phyloP scores from a whole-genome alignment of 257 asterid species.

The Penstemon eatonii region DNA sequence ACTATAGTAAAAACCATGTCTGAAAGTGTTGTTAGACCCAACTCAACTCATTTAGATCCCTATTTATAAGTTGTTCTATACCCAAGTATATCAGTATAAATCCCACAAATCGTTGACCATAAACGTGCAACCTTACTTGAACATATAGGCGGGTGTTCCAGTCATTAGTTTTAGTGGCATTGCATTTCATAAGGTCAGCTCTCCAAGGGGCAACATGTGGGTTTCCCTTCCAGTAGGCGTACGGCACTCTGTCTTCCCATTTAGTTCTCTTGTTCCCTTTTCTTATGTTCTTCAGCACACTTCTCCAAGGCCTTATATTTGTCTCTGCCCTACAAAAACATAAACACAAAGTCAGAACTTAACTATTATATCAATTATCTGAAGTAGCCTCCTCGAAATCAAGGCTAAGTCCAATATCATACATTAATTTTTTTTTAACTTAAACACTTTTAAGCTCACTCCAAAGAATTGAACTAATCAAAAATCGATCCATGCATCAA shows the following conservation, averaged over 20 bases:
- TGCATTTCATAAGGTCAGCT: conserved; percentile 74
- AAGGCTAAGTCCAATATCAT: not conserved
- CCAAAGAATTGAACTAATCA: not conserved
- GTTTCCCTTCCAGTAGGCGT: conserved; percentile 94
- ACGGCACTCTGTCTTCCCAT: conserved; percentile 85
- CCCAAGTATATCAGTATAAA: not conserved
- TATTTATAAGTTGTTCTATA: too few species aligned
- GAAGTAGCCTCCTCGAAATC: not conserved
- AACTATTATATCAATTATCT: not conserved
- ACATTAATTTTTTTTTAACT: not conserved
- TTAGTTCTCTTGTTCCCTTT: conserved; percentile 63
- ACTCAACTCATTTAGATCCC: too few species aligned
- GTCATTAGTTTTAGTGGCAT: conserved; percentile 54
- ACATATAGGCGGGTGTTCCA: conserved; percentile 73
- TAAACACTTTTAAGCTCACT: not conserved
- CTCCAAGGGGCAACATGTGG: conserved; percentile 72
- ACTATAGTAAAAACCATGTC: too few species aligned
- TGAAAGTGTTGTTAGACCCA: too few species aligned
- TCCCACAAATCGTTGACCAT: conserved; percentile 12
- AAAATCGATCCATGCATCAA: not conserved
- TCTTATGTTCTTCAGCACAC: conserved; percentile 55
- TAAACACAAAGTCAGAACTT: not conserved
- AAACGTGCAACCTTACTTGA: conserved; percentile 43
- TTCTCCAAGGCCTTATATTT: conserved; percentile 84
- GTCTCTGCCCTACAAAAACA: conserved; percentile 68